Percentiles rank a stretch among this genome's conserved stretches.
phyloP scores from a whole-genome alignment of 768 basidiomycete species.

The Tephrocybe sp. region DNA sequence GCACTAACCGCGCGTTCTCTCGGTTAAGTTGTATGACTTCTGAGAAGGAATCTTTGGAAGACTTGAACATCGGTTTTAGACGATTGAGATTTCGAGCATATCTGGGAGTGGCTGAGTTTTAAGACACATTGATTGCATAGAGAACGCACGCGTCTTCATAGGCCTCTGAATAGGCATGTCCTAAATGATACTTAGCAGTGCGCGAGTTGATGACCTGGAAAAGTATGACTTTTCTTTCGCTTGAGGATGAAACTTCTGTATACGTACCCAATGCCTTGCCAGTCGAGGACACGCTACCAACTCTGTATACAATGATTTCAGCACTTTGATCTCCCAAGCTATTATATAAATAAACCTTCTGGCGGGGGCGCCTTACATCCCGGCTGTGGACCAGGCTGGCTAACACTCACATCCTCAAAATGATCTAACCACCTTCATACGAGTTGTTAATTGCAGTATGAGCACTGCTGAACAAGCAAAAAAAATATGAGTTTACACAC shows the following conservation, averaged over 20 bases:
- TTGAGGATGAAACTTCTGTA: not conserved
- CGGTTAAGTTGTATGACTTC: conserved; percentile 53
- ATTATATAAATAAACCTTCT: conserved; percentile 39
- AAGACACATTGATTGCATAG: not conserved
- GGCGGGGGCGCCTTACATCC: conserved; percentile 61
- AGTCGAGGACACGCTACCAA: conserved; percentile 70
- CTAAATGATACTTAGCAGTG: conserved; percentile 65
- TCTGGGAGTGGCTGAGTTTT: conserved; percentile 28
- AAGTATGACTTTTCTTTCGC: not conserved
- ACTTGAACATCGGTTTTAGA: conserved; percentile 50
- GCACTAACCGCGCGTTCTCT: conserved; percentile 43
- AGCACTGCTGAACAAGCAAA: not conserved
- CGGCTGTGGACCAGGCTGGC: conserved; percentile 63
- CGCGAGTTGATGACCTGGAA: conserved; percentile 58
- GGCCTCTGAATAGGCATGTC: conserved; percentile 48
- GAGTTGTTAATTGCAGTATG: not conserved
- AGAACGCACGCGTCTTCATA: conserved; percentile 62
- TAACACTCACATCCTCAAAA: conserved; percentile 50
- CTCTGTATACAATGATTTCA: conserved; percentile 34
- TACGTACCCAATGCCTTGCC: conserved; percentile 66
- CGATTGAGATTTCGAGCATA: conserved; percentile 55
- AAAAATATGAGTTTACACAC: conserved; percentile 30
- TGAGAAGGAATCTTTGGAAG: conserved; percentile 43
- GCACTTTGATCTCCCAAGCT: not conserved
- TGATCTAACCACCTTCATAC: conserved; percentile 56